phyloP scores from a whole-genome alignment of 306 rosid genomes.

The Lablab purpureus region DNA sequence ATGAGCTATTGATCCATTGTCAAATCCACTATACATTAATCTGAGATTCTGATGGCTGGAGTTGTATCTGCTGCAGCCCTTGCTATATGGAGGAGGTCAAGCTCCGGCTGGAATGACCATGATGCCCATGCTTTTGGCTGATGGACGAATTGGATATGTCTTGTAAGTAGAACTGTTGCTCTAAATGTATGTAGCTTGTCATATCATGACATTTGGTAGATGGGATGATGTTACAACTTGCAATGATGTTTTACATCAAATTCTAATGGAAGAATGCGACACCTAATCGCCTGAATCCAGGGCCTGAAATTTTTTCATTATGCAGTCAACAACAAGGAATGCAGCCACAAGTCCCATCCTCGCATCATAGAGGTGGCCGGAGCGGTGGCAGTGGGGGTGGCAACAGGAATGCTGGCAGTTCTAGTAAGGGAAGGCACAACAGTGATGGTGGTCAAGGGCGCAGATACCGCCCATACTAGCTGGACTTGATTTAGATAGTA shows the following conservation, averaged over 20 bases:
- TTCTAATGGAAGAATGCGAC: constrained; percentile 13
- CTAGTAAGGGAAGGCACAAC: constrained; percentile 72
- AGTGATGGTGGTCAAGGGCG: constrained; percentile 75
- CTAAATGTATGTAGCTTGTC: background rate
- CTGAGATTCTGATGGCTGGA: constrained; percentile 44
- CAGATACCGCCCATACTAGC: constrained; percentile 86
- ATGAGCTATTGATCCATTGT: constrained; percentile 29
- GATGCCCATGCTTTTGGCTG: constrained; percentile 98
- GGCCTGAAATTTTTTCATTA: constrained; percentile 38
- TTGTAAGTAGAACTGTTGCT: constrained; percentile 66
- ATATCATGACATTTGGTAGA: constrained; percentile 5
- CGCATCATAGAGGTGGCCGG: constrained; percentile 70
- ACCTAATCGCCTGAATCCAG: constrained; percentile 18
- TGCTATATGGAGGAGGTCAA: constrained; percentile 86
- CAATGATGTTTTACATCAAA: constrained; percentile 2
- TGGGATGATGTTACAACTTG: constrained; percentile 6
- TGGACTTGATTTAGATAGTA: constrained; percentile 19
- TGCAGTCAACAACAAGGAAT: constrained; percentile 91
- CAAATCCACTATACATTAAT: constrained; percentile 25
- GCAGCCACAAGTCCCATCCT: constrained; percentile 62
- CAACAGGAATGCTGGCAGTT: constrained; percentile 59
- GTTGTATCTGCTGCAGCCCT: constrained; percentile 65
- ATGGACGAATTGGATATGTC: constrained; percentile 95
- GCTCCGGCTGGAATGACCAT: constrained; percentile 87
- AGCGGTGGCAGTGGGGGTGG: constrained; percentile 58